phyloP scores from a whole-genome alignment of 257 asterid genomes.

The Catharanthus roseus region DNA sequence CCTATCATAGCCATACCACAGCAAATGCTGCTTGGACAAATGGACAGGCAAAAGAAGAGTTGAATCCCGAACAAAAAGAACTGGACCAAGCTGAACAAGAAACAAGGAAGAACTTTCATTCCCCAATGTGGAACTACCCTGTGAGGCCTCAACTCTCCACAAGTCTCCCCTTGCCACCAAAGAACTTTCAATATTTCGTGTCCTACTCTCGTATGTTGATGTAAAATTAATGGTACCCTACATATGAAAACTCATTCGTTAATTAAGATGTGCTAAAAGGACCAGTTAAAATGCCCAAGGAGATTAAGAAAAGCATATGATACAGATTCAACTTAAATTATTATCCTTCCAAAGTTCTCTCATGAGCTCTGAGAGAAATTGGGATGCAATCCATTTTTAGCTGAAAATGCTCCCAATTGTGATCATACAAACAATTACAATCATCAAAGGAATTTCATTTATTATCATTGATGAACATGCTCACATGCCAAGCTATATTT shows the following conservation, averaged over 20 bases:
- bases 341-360: background rate
- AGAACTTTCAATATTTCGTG: conserved; percentile 64
- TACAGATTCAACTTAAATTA: background rate
- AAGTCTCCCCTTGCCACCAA: conserved; percentile 89
- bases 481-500: background rate
- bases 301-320: background rate
- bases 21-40: conserved; percentile 86
- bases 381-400: background rate
- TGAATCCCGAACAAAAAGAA: conserved; percentile 95
- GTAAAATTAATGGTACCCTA: conserved; percentile 83
- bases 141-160: conserved; percentile 97
- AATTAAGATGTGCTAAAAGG: background rate
- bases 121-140: conserved; percentile 75
- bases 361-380: background rate
- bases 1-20: conserved; percentile 98
- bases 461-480: background rate
- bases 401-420: background rate
- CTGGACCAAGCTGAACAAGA: conserved; percentile 96
- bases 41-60: conserved; percentile 93
- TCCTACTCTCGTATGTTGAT: conserved; percentile 77
- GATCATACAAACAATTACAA: background rate
- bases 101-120: conserved; percentile 71
- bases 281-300: background rate
- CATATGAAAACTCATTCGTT: conserved; percentile 8
- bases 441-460: background rate